These are phyloP conservation scores for Phytophthora crassamura DNA, from an alignment of 352 stramenopile genomes.

Conservation along the genomic window DNA sequence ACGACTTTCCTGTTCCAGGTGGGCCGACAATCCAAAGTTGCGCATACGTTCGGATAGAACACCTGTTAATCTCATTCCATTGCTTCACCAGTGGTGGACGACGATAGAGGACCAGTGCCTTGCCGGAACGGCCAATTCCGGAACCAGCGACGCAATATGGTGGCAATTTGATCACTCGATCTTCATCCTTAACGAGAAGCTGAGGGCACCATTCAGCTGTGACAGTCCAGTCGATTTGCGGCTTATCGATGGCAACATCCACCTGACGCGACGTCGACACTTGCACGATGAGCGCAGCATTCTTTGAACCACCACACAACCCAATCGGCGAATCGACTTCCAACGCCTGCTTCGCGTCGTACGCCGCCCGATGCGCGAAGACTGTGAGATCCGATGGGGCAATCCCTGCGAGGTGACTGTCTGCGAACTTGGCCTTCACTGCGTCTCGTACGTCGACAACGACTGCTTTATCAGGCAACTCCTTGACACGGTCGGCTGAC, in stretches of 20 bases:
- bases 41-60: conserved; percentile 16
- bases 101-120: conserved; percentile 10
- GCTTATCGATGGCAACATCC: neutral
- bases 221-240: conserved; percentile 3
- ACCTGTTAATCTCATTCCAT: conserved; percentile 22
- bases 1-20: conserved; percentile 14
- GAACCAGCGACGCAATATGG: conserved; percentile 1
- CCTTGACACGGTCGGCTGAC: too few relatives aligned
- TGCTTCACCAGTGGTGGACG: conserved; percentile 8
- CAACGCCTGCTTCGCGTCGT: too few relatives aligned
- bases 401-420: too few relatives aligned
- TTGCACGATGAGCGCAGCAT: conserved; percentile 2
- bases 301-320: neutral
- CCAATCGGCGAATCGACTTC: too few relatives aligned
- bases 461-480: too few relatives aligned
- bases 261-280: neutral
- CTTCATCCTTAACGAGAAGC: conserved; percentile 8
- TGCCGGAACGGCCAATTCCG: conserved; percentile 1
- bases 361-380: too few relatives aligned
- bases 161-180: conserved; percentile 5
- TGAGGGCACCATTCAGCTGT: neutral
- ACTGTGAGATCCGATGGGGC: too few relatives aligned
- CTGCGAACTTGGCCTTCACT: too few relatives aligned
- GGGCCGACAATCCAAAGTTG: conserved; percentile 13
- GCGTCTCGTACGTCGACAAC: too few relatives aligned